Evolutionary conservation across 495 filamentous ascomycete genomes (phyloP).

Genomic region (Tuber borchii): DNA sequence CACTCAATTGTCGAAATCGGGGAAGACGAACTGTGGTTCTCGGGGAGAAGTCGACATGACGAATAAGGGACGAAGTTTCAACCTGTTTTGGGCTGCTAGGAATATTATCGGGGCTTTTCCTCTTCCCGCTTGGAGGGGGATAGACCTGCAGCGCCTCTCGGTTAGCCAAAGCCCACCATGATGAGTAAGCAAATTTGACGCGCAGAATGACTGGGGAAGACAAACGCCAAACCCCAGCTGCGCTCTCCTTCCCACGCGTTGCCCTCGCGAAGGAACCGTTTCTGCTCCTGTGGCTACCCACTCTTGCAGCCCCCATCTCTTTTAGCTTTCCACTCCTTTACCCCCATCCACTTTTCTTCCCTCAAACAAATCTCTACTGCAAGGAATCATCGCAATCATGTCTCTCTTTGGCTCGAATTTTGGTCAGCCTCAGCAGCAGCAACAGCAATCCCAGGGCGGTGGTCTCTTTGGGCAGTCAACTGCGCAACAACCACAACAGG

Average conservation of each 20-base stretch:
- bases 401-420: slow-evolving; percentile 25
- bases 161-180: neutral
- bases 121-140: neutral
- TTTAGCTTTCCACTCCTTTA: neutral
- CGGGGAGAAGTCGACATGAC: slow-evolving; percentile 25
- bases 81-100: slow-evolving; percentile 7
- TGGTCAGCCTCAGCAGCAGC: slow-evolving; percentile 43
- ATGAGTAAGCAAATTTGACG: slow-evolving; percentile 2
- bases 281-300: neutral
- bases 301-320: slow-evolving; percentile 10
- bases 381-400: slow-evolving; percentile 6
- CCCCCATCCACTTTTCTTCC: slow-evolving; percentile 1
- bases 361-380: neutral
- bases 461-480: slow-evolving; percentile 33
- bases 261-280: neutral
- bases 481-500: slow-evolving; percentile 30
- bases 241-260: slow-evolving; percentile 19
- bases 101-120: slow-evolving; percentile 1
- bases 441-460: slow-evolving; percentile 39
- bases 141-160: slow-evolving; percentile 6
- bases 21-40: slow-evolving; percentile 17
- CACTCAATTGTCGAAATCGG: neutral
- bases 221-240: slow-evolving; percentile 27
- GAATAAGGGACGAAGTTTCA: slow-evolving; percentile 1
- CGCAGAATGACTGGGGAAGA: slow-evolving; percentile 11